Base-by-base conservation (phyloP, 768 basidiomycete species). In the Terana coerulea region DNA sequence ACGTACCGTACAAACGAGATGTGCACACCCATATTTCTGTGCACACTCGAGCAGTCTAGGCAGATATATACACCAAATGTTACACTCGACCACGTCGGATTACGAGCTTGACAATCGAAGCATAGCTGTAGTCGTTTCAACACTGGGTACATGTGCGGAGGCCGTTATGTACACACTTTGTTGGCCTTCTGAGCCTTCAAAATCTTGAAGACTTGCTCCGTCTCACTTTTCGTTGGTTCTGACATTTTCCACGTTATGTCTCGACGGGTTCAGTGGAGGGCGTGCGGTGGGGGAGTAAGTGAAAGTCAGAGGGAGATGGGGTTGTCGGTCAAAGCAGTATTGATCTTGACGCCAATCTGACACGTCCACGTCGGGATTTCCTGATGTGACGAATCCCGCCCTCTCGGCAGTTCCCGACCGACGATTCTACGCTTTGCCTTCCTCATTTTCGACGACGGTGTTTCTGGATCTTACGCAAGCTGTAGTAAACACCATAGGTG, bases 21-120 rank as follows among this genome's bases (percentile, higher is more conserved):
- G 66, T 99, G 97, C 21, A 98, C 95, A 61, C 97, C 97, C 83
- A 98, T 86, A 67, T 95, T 98, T 47, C 97, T 78, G 70, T 99
- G 97, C 12, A 88, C 73, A 58, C 88, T 89, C 4, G 95, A 98
- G 75, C 97, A 99, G 53, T 99, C 95, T 28, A 98, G 75, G 65
- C 97, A 99, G 64, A 99, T 94, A 70, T 98, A 98, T 12, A 98
- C 85, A 29, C 92, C 95, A 65, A 88, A 99, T 0, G 93, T 95
- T 19, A 97, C 92, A 55, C 91, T 94, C 3, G 94, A 86, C 97
- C 95, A 98, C 28, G 94, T 97, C 40, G 95, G 95, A 71, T 97
- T 97, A 61, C 93, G 86, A 41, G 95, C 94, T 62, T 81, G 79
- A 67, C 95, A 98, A 68, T 98, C 95, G 62, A 97, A 97, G 72